Base-by-base conservation (phyloP, 176 grass and related monocot species). In the Cenchrus fungigraminus region DNA sequence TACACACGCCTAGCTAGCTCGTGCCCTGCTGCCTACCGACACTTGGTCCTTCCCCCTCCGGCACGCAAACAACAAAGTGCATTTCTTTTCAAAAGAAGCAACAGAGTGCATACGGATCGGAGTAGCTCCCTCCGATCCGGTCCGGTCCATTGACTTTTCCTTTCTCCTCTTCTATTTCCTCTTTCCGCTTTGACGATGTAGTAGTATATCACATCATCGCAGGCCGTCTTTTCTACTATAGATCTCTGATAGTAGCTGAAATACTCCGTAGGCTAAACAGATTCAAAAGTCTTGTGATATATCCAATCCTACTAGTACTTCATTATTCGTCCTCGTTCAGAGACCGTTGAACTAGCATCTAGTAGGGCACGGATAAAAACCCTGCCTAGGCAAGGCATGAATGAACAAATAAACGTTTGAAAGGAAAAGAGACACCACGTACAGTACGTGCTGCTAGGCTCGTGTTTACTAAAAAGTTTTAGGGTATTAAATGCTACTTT, bases 121-220 rank as follows among this genome's bases (percentile, higher is more conserved):
- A 40, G 37, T 40, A 40, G 37, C 37, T 40, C 37, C 25, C 1
- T 14, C 51, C 43, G 43, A 44, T 49, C 50, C 12, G 4, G 50
- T 12, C 2, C 12, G 51, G 6, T 59, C 56, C 65, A 79, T 64
- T 76, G 72, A 73, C 60, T 13, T 55, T 55, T 40, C 5, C 20
- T 54, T 61, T 58, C 52, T 45, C 10, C 34, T 82, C 9, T 10
- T 22, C 5, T 15, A 2, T 31, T 43, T n/a, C 6, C 7, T 20
- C 60, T 15, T 84, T 76, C 63, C 5, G 82, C 82, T 76, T 84
- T 71, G 8, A n/a, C n/a, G 3, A 12, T 12, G 9, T 25, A 25
- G 25, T 25, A 25, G 25, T 25, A 25, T 25, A 0, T 61, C 7
- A 10, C 3, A 9, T 65, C 12, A 9, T 16, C 12, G 65, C 31